These are phyloP conservation scores for Talaromyces sp. DNA, from an alignment of 2,329 filamentous ascomycete species.

Conservation along the genomic window DNA sequence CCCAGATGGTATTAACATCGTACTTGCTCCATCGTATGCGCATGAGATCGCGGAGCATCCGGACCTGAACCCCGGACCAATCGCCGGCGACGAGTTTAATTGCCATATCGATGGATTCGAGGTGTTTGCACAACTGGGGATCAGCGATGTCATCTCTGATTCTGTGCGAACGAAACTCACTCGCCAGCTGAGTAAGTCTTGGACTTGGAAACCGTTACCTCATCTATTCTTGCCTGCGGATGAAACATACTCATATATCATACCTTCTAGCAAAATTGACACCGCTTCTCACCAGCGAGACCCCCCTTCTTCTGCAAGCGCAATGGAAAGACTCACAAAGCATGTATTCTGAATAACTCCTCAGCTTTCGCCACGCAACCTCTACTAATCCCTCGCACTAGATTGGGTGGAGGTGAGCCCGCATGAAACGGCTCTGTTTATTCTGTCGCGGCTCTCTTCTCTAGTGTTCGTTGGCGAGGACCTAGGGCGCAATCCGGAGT, in stretches of 20 bases:
- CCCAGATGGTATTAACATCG: neutral
- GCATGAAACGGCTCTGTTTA: neutral
- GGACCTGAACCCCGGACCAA: neutral
- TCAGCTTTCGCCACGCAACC: neutral
- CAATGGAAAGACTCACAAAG: slow-evolving; percentile 12
- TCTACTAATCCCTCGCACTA: neutral
- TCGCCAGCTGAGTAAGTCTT: neutral
- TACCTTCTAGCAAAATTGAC: neutral
- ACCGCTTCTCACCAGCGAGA: neutral
- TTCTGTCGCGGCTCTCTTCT: slow-evolving; percentile 14
- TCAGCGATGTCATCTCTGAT: neutral
- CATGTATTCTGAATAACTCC: neutral
- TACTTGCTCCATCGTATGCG: neutral
- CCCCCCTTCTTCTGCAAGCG: neutral
- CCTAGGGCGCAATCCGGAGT: slow-evolving; percentile 15
- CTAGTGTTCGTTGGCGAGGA: slow-evolving; percentile 16
- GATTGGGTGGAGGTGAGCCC: slow-evolving; percentile 4
- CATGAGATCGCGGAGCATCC: neutral
- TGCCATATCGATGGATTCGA: slow-evolving; percentile 1
- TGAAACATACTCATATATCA: no score
- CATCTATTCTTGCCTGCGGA: no score
- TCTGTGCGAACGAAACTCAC: neutral
- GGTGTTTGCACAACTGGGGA: neutral
- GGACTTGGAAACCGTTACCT: no score
- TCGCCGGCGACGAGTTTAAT: neutral